These are phyloP conservation scores for Linum tenue DNA, from an alignment of 345 rosid genomes.

Conservation along the genomic window DNA sequence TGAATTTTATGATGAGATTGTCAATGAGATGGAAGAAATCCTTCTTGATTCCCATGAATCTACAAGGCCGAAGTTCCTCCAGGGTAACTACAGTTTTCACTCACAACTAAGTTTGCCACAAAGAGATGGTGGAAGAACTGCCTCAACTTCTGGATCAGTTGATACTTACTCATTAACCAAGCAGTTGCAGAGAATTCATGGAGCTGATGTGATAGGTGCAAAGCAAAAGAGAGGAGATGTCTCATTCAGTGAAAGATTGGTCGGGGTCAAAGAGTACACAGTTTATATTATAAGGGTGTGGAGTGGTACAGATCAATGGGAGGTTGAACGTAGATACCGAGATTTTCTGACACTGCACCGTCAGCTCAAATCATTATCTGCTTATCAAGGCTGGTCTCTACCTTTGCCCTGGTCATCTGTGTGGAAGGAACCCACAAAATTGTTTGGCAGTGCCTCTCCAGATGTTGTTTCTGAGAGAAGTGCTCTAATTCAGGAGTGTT, in stretches of 20 bases:
- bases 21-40: constrained; percentile 95
- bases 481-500: constrained; percentile 74
- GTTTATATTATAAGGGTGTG: constrained; percentile 68
- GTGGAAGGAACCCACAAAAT: constrained; percentile 70
- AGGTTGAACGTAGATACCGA: constrained; percentile 86
- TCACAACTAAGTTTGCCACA: constrained; percentile 39
- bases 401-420: constrained; percentile 81
- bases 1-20: constrained; percentile 70
- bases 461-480: constrained; percentile 80
- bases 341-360: constrained; percentile 80
- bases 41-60: constrained; percentile 72
- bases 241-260: constrained; percentile 84
- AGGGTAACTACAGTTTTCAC: constrained; percentile 40
- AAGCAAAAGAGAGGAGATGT: constrained; percentile 89
- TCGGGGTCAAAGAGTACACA: constrained; percentile 90
- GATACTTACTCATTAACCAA: constrained; percentile 29
- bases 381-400: constrained; percentile 74
- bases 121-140: constrained; percentile 73
- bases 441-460: constrained; percentile 80
- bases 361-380: constrained; percentile 59
- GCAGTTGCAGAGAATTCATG: constrained; percentile 46
- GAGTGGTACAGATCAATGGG: constrained; percentile 79
- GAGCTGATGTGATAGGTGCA: constrained; percentile 81
- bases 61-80: constrained; percentile 50
- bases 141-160: constrained; percentile 56